These are phyloP conservation scores for Periconia macrospinosa DNA, from an alignment of 2,329 filamentous ascomycete species.

Conservation along the genomic window DNA sequence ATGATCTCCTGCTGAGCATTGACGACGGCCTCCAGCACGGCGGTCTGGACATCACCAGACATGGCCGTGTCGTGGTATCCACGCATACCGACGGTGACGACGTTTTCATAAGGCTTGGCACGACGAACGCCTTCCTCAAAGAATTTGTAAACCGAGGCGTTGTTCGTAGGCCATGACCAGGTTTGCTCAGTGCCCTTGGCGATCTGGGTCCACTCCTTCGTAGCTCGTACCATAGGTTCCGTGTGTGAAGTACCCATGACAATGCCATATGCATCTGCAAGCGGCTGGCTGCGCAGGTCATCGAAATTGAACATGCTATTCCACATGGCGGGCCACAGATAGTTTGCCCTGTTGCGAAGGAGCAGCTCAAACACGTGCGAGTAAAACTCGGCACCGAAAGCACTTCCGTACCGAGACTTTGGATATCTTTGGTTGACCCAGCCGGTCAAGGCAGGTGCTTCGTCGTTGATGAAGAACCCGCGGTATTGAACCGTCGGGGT, in stretches of 20 bases:
- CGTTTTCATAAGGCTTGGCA: conserved; percentile 65
- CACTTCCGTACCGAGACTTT: conserved; percentile 46
- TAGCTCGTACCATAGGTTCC: conserved; percentile 68
- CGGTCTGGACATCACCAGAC: conserved; percentile 59
- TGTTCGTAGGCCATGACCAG: conserved; percentile 73
- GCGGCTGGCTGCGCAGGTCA: conserved; percentile 67
- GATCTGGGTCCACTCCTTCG: conserved; percentile 53
- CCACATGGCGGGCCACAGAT: conserved; percentile 75
- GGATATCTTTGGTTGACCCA: conserved; percentile 64
- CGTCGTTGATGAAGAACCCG: conserved; percentile 72
- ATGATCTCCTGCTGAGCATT: conserved; percentile 62
- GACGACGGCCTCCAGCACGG: conserved; percentile 63
- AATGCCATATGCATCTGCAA: conserved; percentile 73
- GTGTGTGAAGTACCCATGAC: conserved; percentile 74
- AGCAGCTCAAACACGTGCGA: conserved; percentile 70
- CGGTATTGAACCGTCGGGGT: conserved; percentile 68
- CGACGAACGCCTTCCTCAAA: conserved; percentile 68
- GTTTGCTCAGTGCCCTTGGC: conserved; percentile 52
- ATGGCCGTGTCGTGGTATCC: conserved; percentile 68
- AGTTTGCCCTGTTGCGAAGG: conserved; percentile 70
- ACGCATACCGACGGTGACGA: conserved; percentile 71
- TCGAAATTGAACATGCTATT: conserved; percentile 72
- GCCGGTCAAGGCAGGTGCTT: conserved; percentile 67
- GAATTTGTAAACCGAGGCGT: conserved; percentile 67
- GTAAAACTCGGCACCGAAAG: conserved; percentile 65